Evolutionary conservation across 805 yeast genomes (phyloP), one percentile per base, ranked within the genome.

Genomic region (Wickerhamomyces mucosus): DNA sequence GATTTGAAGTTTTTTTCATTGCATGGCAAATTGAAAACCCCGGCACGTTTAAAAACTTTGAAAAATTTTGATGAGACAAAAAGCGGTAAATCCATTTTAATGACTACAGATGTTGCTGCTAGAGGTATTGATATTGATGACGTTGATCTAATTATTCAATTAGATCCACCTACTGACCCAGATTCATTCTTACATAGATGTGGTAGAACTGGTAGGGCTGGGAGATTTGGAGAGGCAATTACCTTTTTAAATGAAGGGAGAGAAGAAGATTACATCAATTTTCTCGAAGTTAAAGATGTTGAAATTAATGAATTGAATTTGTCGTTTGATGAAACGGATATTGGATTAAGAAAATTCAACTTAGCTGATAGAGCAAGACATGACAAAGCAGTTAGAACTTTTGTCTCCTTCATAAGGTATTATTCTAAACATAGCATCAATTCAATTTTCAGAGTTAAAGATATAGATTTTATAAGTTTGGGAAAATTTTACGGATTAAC

Each of bases 91-190:
- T 63, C 77, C 8, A 72, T 89, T 1, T 56, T 92, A 16, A 61
- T 92, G 56, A 86, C 98, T 2, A 92, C 98, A 0, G 98, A 92
- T 63, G 96, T 92, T n/a, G 96, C 98, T 1, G 96, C 97, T 0
- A 69, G 98, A 50, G 98, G 98, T 26, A 72, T 92, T 15, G 98
- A 92, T 60, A 78, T 92, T 18, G 94, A 95, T 1, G 92, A 88
- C 33, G 96, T 92, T 8, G 97, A 92, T 48, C 58, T 88, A 17
- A 97, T 89, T 4, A 60, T 92, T n/a, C 98, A 92, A 51, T 45
- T 89, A 16, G 97, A 92, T 41, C 95, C 97, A 2, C 98, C 98
- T 2, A 75, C 85, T 0, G 95, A 88, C 43, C 84, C 96, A 0
- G 94, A 81, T 48, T 73, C 85, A 50, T 92, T 89, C 49, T 67